Conservation (phyloP, 306 rosid genomes). For the Rubus parviflorus region DNA sequence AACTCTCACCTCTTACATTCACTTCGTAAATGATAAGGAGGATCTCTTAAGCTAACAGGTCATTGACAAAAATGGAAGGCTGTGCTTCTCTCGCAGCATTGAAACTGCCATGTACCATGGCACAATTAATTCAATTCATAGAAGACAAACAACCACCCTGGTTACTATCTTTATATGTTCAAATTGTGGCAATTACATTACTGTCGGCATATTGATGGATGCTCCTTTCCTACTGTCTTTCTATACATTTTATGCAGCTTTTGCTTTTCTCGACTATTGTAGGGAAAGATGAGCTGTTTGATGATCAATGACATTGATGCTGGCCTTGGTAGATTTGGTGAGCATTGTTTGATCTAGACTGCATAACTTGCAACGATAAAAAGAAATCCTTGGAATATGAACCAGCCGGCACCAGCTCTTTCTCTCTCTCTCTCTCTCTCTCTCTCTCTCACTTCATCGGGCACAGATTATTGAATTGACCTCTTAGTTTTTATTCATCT, state of each 20-base stretch:
- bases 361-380: neutral
- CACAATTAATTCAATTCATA: neutral
- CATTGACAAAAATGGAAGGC: neutral
- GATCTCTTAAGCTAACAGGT: neutral
- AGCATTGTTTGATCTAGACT: slow-evolving; percentile 30
- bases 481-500: neutral
- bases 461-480: slow-evolving; percentile 13
- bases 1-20: neutral
- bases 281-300: slow-evolving; percentile 98
- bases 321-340: slow-evolving; percentile 97
- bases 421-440: neutral
- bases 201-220: neutral
- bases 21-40: neutral
- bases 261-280: slow-evolving; percentile 29
- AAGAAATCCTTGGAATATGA: neutral
- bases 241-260: neutral
- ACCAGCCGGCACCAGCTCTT: neutral
- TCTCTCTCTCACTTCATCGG: neutral
- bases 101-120: neutral
- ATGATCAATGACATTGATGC: slow-evolving; percentile 98
- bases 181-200: neutral
- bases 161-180: neutral
- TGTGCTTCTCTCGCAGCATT: neutral
- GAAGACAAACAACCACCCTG: neutral
- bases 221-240: neutral